Evolutionary conservation across 164 flowering plant species (phyloP), one percentile per base, ranked within the genome.

Genomic region (Magnolia officinalis): DNA sequence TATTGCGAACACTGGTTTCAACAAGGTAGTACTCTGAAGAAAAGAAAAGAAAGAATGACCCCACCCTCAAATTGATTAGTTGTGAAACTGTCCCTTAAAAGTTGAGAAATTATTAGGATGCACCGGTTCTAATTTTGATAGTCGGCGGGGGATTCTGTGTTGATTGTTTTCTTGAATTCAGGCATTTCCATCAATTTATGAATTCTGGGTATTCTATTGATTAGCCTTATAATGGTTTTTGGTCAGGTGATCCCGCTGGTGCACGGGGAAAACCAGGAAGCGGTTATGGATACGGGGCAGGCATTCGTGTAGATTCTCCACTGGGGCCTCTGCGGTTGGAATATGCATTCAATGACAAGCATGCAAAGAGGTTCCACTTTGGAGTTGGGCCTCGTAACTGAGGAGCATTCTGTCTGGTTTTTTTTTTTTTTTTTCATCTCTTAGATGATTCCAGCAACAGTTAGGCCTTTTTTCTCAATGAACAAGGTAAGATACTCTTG

Each of bases 221-320:
- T 29, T 61, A 20, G 4, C 52, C 16, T 52, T 67, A 45, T 70
- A 19, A 26, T 70, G 55, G 65, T n/a, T 75, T 50, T 67, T 65
- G 13, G 45, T 72, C 65, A 96, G 99, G 99, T 71, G 99, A 96
- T 82, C 99, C 99, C 71, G 99, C 98, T 37, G 98, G 98, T 67
- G 97, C 98, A 72, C 88, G 99, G 83, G 77, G 82, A 58, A 96
- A 94, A 81, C 93, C 98, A 75, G 98, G 99, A 72, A 92, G 92
- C 80, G 99, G 98, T 9, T 90, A 94, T 73, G 99, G 99, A 45
- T 91, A 89, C 77, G 97, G 97, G 59, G 79, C 89, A 45, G 98
- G 99, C 64, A 86, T 94, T 70, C 97, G 93, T 1, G 90, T 96
- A 66, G 96, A 92, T 70, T 96, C 97, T 26, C 97, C 98, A 7